These are phyloP conservation scores for Paralagenidium karlingii DNA, from an alignment of 352 stramenopile genomes.

Conservation along the genomic window DNA sequence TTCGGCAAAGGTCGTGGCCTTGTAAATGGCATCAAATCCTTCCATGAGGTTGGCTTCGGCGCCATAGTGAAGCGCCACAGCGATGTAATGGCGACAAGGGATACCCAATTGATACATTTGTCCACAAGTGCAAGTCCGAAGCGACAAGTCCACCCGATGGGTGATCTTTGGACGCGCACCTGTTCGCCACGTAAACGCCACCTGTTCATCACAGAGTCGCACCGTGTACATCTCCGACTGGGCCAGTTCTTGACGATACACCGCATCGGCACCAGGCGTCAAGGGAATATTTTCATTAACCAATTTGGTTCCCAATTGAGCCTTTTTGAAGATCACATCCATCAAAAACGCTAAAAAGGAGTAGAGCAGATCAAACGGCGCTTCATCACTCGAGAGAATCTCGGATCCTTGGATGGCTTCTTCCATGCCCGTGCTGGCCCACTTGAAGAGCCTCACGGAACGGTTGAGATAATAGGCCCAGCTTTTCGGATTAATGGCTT, in stretches of 20 bases:
- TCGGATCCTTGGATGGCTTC: constrained; percentile 44
- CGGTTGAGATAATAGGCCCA: constrained; percentile 58
- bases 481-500: constrained; percentile 40
- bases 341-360: constrained; percentile 69
- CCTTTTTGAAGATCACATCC: constrained; percentile 64
- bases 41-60: constrained; percentile 40
- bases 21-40: constrained; percentile 65
- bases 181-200: constrained; percentile 63
- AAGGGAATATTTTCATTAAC: constrained; percentile 24
- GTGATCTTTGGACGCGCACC: constrained; percentile 55
- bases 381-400: constrained; percentile 47
- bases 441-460: constrained; percentile 48
- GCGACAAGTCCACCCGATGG: constrained; percentile 35
- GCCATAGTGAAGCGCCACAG: constrained; percentile 41
- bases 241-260: constrained; percentile 50
- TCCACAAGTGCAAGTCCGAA: constrained; percentile 52
- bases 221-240: constrained; percentile 44
- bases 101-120: constrained; percentile 61
- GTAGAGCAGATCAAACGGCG: constrained; percentile 72
- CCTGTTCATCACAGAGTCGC: constrained; percentile 44
- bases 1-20: constrained; percentile 36
- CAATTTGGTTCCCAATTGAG: constrained; percentile 42
- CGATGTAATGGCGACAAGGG: constrained; percentile 69
- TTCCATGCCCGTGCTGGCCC: constrained; percentile 43
- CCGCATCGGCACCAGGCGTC: constrained; percentile 40